Conservation (phyloP, 768 basidiomycete species). For the Neoboletus brunneissimus region DNA sequence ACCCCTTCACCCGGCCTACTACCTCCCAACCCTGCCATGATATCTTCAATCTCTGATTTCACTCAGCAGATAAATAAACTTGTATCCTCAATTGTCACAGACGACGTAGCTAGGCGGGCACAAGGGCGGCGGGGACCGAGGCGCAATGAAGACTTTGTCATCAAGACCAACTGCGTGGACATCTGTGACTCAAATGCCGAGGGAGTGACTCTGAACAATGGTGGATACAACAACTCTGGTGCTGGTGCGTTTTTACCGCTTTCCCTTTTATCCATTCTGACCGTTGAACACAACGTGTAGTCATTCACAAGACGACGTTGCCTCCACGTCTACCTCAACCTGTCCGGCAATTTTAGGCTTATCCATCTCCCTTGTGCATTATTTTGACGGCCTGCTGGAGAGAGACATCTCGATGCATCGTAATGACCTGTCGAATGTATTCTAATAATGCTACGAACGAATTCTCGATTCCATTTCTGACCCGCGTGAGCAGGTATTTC, state of each 20-base stretch:
- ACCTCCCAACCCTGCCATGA: not conserved
- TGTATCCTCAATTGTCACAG: not conserved
- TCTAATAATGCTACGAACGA: not conserved
- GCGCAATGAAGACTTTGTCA: no score
- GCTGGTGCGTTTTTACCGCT: constrained; percentile 3
- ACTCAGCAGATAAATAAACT: not conserved
- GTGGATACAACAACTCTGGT: constrained; percentile 2
- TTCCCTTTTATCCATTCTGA: not conserved
- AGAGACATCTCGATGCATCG: not conserved
- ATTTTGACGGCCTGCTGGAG: not conserved
- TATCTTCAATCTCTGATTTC: not conserved
- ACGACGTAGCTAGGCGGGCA: not conserved
- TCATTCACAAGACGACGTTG: constrained; percentile 6
- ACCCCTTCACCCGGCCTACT: not conserved
- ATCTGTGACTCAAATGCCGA: not conserved
- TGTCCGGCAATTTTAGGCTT: not conserved
- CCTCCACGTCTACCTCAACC: not conserved
- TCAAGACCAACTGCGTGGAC: not conserved
- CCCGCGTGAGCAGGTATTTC: not conserved
- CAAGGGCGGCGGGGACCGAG: not conserved
- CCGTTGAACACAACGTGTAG: not conserved
- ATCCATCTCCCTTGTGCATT: no score
- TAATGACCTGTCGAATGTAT: not conserved
- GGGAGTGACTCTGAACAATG: constrained; percentile 7
- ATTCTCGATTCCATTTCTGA: no score